These are phyloP conservation scores for Pugionium dolabratum DNA, from an alignment of 345 rosid genomes.

Conservation along the genomic window DNA sequence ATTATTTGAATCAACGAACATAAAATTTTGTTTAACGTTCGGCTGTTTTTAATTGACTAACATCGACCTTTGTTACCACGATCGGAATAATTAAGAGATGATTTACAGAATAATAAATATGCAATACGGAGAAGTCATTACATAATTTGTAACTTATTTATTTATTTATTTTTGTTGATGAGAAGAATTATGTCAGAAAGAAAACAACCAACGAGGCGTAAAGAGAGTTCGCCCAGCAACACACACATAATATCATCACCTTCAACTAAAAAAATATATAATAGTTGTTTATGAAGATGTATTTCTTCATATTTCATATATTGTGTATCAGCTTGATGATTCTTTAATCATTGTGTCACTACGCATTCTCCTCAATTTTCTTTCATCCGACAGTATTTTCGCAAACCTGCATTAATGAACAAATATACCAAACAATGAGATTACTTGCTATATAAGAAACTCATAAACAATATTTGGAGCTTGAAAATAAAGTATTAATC, in stretches of 20 bases:
- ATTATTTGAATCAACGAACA: too few relatives aligned
- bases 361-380: constrained; percentile 25
- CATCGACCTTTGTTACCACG: too few relatives aligned
- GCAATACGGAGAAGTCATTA: not conserved
- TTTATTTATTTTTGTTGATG: too few relatives aligned
- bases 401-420: constrained; percentile 48
- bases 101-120: not conserved
- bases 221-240: not conserved
- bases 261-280: too few relatives aligned
- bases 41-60: too few relatives aligned
- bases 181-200: too few relatives aligned
- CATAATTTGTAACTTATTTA: too few relatives aligned
- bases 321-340: constrained; percentile 12
- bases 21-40: too few relatives aligned
- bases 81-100: too few relatives aligned
- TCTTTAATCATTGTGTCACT: constrained; percentile 15
- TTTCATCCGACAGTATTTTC: constrained; percentile 47
- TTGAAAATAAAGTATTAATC: not conserved
- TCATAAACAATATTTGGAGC: not conserved
- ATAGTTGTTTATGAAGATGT: not conserved
- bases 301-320: not conserved
- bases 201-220: not conserved
- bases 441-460: constrained; percentile 14
- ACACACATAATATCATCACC: not conserved
- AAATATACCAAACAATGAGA: not conserved